These are phyloP conservation scores for Pseudocercospora macadamiae DNA, from an alignment of 2,329 filamentous ascomycete genomes.

Conservation along the genomic window DNA sequence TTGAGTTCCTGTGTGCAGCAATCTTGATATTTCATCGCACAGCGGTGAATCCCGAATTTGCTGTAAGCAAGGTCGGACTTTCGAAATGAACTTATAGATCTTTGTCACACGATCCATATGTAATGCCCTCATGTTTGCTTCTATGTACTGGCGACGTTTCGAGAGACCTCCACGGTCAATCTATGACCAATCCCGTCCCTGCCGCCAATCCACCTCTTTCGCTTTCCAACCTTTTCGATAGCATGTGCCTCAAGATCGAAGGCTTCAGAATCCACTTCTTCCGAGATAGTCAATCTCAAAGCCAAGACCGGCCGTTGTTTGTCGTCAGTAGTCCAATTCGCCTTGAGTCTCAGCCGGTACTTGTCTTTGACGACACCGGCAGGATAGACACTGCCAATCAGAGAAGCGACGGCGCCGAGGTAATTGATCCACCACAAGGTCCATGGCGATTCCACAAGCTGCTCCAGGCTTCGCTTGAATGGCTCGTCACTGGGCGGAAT, in stretches of 20 bases:
- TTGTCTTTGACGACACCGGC: constrained; percentile 54
- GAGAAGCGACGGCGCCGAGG: constrained; percentile 61
- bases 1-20: background rate
- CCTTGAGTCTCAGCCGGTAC: constrained; percentile 46
- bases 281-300: constrained; percentile 46
- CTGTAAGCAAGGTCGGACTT: background rate
- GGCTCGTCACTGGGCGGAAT: constrained; percentile 61
- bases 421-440: constrained; percentile 69
- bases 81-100: background rate
- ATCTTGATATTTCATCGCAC: background rate
- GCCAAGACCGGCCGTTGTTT: constrained; percentile 48
- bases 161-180: constrained; percentile 38
- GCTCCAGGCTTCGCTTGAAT: constrained; percentile 58
- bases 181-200: constrained; percentile 47
- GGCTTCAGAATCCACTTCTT: constrained; percentile 45
- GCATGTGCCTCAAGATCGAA: constrained; percentile 45
- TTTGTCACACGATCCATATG: background rate
- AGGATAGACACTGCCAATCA: constrained; percentile 65
- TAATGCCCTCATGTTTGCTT: background rate
- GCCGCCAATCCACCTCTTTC: constrained; percentile 58
- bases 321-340: constrained; percentile 47
- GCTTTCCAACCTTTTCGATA: constrained; percentile 62
- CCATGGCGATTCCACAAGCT: constrained; percentile 54
- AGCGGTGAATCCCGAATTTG: no score
- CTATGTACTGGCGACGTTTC: background rate